phyloP scores from a whole-genome alignment of 2,329 filamentous ascomycete species.

The Cladosporium halotolerans region DNA sequence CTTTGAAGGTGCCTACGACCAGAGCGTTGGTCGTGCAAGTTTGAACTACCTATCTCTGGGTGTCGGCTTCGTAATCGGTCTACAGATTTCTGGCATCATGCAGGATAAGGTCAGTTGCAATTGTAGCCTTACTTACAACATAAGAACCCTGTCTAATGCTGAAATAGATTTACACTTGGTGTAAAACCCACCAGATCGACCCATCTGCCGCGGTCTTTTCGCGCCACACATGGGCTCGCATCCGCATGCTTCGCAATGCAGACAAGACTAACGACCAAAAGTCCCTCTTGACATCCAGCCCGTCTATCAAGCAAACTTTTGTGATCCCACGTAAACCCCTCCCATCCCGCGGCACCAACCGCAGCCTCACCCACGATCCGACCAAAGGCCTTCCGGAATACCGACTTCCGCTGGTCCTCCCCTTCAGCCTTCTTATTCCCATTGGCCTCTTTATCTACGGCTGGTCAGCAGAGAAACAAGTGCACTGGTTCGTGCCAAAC shows the following conservation, averaged over 20 bases:
- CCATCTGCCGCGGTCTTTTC: conserved; percentile 16
- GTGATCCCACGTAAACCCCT: neutral
- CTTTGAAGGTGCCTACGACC: conserved; percentile 20
- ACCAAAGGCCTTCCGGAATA: conserved; percentile 28
- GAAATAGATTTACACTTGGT: conserved; percentile 14
- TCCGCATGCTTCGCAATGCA: neutral
- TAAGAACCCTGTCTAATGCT: neutral
- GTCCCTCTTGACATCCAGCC: neutral
- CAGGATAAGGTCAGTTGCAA: conserved; percentile 15
- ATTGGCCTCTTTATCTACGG: conserved; percentile 24
- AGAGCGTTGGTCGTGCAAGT: conserved; percentile 18
- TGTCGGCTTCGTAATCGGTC: conserved; percentile 48
- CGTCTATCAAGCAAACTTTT: neutral
- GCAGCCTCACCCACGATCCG: conserved; percentile 26
- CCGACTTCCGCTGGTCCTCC: conserved; percentile 45
- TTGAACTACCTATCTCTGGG: conserved; percentile 24
- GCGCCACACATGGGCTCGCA: conserved; percentile 12
- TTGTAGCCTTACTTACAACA: neutral
- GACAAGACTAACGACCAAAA: neutral
- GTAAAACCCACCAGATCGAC: conserved; percentile 18
- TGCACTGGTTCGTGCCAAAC: conserved; percentile 24
- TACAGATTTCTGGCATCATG: conserved; percentile 19
- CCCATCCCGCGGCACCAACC: conserved; percentile 10
- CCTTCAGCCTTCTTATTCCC: conserved; percentile 28
- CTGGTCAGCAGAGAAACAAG: conserved; percentile 17